Evolutionary conservation across 257 asterid genomes (phyloP).

Genomic region (Ballota nigra): DNA sequence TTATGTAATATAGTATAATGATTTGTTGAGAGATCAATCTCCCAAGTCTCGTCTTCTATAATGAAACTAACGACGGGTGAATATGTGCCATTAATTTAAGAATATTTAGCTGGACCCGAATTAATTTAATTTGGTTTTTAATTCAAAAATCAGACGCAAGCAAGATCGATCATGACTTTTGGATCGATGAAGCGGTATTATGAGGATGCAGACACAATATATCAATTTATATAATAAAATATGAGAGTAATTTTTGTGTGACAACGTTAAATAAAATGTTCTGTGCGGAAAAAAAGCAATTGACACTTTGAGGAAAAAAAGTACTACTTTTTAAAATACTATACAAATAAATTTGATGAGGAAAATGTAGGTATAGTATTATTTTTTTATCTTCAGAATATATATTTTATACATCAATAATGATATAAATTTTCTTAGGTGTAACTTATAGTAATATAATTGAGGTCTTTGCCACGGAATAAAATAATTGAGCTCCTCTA

Average conservation of each 20-base stretch:
- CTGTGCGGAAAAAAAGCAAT: not conserved
- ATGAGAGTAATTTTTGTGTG: not conserved
- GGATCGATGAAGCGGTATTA: not conserved
- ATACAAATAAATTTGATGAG: not conserved
- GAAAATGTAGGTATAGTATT: not conserved
- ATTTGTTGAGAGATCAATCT: slow-evolving; percentile 8
- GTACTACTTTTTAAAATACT: too few species aligned
- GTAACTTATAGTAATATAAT: too few species aligned
- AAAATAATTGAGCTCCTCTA: not conserved
- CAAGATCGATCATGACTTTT: not conserved
- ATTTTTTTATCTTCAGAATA: too few species aligned
- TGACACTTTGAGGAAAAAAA: not conserved
- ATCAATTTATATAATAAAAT: not conserved
- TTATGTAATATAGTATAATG: not conserved
- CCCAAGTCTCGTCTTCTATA: not conserved
- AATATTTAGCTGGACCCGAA: not conserved
- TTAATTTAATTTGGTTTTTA: not conserved
- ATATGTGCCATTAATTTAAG: not conserved
- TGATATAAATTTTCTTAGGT: not conserved
- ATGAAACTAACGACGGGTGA: not conserved
- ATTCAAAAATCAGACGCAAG: not conserved
- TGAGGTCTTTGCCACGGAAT: not conserved
- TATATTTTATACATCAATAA: not conserved
- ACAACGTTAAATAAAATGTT: too few species aligned
- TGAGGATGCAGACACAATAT: not conserved